Conservation (phyloP, 305 asterid genomes). For the Ilex paraguariensis region DNA sequence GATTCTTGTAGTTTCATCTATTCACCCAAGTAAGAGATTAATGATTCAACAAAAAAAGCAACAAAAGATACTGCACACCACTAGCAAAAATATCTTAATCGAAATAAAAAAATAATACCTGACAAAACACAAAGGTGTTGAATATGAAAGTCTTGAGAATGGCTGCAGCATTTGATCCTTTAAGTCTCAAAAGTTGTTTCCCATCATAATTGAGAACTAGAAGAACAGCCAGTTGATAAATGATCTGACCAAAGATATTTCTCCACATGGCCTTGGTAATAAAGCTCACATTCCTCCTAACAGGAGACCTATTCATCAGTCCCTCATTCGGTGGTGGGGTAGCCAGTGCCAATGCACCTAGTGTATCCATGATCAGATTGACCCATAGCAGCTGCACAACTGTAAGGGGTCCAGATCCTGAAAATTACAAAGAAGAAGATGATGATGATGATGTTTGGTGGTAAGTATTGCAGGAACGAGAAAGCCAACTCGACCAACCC, state of each 20-base stretch:
- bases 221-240: constrained; percentile 68
- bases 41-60: neutral
- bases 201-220: constrained; percentile 71
- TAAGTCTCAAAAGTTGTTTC: constrained; percentile 50
- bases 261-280: constrained; percentile 90
- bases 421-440: neutral
- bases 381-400: constrained; percentile 99
- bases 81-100: neutral
- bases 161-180: constrained; percentile 56
- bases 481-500: neutral
- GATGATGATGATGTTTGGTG: neutral
- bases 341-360: constrained; percentile 96
- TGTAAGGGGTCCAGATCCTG: constrained; percentile 97
- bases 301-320: constrained; percentile 84
- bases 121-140: constrained; percentile 95
- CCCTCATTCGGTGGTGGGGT: constrained; percentile 92
- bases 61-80: too few relatives aligned
- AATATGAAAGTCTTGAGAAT: constrained; percentile 79
- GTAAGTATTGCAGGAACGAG: too few relatives aligned
- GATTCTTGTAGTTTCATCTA: too few relatives aligned
- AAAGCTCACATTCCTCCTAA: constrained; percentile 63
- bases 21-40: neutral
- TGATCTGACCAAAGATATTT: constrained; percentile 84
- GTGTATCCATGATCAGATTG: constrained; percentile 93
- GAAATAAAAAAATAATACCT: constrained; percentile 39